Base-by-base conservation (phyloP, 208 protist species). In the Acanthamoeba lenticulata region DNA sequence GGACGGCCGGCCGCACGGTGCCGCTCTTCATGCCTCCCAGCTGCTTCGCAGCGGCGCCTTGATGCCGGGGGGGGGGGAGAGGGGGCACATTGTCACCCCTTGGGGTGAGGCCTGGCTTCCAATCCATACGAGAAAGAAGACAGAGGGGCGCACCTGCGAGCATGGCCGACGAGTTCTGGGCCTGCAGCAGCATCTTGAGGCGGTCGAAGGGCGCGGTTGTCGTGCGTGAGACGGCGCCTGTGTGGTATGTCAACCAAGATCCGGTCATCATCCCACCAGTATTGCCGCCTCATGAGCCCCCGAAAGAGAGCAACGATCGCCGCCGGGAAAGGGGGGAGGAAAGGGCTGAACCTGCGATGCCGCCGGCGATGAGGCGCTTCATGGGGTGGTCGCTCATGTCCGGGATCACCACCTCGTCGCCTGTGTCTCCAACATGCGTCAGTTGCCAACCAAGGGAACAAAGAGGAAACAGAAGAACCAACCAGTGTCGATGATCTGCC, bases 171-270 rank as follows among this genome's bases (percentile, higher is more conserved):
- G 89, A 83, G 83, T 69, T 90, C 45, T 93, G 89, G 7, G 89
- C 92, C 34, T 94, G 92, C 40, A 94, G 69, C 5, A 94, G 47
- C 38, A 89, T 94, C 52, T 94, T 94, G 27, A 94, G 79, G 2
- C 92, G 44, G 38, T 94, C 92, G 44, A 94, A 90, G 17, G 92
- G 92, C 29, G 92, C 92, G 27, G 92, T 94, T 44, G 77, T n/a
- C 0, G 92, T 94, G 34, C 92, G 44, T 13, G 72, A 90, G 0
- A 94, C 65, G n/a, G 89, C 49, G 1, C 85, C 81, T 89, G 52
- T 55, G 5, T 27, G 11, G 44, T 27, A 7, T 19, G 19, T 19
- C 24, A 65, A 77, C 34, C 15, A 40, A 24, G 36, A 77, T 9
- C 4, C 29, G 3, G 65, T 77, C 24, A 65, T n/a, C 19, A 65